Evolutionary conservation across 768 basidiomycete genomes (phyloP).

Genomic region (Guyanaporus albipodus): DNA sequence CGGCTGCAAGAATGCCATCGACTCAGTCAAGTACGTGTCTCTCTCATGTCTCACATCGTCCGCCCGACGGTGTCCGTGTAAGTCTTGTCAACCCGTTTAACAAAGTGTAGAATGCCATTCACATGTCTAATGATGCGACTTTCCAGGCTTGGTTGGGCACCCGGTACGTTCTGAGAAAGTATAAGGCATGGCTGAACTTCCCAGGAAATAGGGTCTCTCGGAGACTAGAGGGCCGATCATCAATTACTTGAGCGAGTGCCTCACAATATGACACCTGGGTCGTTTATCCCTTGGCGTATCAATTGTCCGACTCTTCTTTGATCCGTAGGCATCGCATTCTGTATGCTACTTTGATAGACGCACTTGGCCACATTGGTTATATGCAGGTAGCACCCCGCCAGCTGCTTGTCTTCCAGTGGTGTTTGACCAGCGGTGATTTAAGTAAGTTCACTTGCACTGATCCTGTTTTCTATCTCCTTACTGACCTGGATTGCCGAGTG

Average conservation of each 20-base stretch:
- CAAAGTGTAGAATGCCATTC: background rate
- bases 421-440: background rate
- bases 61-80: background rate
- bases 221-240: background rate
- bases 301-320: background rate
- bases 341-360: background rate
- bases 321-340: background rate
- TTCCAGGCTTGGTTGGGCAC: background rate
- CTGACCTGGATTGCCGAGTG: background rate
- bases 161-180: background rate
- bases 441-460: background rate
- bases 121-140: background rate
- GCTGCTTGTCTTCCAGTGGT: slow-evolving; percentile 5
- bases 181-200: background rate
- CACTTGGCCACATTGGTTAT: background rate
- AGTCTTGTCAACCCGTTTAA: background rate
- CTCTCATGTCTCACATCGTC: background rate
- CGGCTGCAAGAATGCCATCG: too few relatives aligned
- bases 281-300: background rate
- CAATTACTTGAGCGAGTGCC: background rate
- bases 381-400: background rate
- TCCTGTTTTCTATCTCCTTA: background rate
- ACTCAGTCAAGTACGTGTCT: too few relatives aligned
- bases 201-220: background rate
- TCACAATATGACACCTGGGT: background rate